phyloP scores from a whole-genome alignment of 2,329 filamentous ascomycete species.

The Celoporthe dispersa region DNA sequence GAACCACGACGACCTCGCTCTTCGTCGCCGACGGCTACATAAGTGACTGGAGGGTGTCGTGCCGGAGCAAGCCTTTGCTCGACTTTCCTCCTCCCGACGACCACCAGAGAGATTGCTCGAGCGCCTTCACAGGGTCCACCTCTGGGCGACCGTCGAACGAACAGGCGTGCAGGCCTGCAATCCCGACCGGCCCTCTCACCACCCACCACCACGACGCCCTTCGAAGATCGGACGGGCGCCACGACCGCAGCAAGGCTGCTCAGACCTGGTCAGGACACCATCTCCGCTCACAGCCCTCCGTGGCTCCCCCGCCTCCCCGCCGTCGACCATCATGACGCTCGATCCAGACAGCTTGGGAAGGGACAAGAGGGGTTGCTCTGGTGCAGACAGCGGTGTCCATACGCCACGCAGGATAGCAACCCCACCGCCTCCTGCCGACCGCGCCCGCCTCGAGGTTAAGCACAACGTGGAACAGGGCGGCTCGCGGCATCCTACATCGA shows the following conservation, averaged over 20 bases:
- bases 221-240: slow-evolving; percentile 3
- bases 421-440: slow-evolving; percentile 43
- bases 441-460: slow-evolving; percentile 48
- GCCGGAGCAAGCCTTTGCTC: not conserved
- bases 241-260: slow-evolving; percentile 10
- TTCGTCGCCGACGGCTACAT: not conserved
- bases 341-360: slow-evolving; percentile 20
- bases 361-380: slow-evolving; percentile 23
- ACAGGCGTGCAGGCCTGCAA: not conserved
- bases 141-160: not conserved
- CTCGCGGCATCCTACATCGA: slow-evolving; percentile 41
- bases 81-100: not conserved
- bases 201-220: not conserved
- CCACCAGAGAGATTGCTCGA: not conserved
- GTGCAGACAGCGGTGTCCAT: slow-evolving; percentile 30
- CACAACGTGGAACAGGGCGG: slow-evolving; percentile 43
- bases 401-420: slow-evolving; percentile 34
- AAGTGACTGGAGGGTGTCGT: not conserved
- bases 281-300: slow-evolving; percentile 3
- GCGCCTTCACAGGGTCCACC: not conserved
- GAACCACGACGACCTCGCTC: slow-evolving; percentile 2
- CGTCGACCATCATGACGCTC: slow-evolving; percentile 22
- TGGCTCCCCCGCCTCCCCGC: not conserved
- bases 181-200: not conserved
- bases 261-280: not conserved